Percentiles rank a stretch among this genome's conserved stretches.
These are phyloP conservation scores for Coccomyxa sp. DNA, from an alignment of 139 green algal species.

Conservation along the genomic window DNA sequence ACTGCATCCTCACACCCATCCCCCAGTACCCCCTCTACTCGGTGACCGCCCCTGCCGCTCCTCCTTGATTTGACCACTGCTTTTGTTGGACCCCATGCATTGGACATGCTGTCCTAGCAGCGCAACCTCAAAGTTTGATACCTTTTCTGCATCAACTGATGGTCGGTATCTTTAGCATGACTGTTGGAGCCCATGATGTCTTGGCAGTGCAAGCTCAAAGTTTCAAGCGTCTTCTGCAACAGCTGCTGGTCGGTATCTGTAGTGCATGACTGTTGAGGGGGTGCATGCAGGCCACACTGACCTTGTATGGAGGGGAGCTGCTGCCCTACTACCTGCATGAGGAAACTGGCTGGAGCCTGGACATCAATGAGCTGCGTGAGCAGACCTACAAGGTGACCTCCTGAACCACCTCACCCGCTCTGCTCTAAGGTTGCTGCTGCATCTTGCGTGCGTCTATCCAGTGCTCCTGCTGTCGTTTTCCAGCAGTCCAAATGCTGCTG, in stretches of 20 bases:
- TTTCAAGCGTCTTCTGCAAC: too few relatives aligned
- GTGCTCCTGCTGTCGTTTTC: too few relatives aligned
- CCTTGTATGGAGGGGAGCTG: conserved; percentile 72
- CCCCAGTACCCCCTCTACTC: conserved; percentile 82
- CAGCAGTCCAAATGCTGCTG: too few relatives aligned
- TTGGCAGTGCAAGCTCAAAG: too few relatives aligned
- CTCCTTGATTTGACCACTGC: not conserved
- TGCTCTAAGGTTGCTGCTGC: not conserved
- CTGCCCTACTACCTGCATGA: conserved; percentile 90
- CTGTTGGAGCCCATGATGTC: too few relatives aligned
- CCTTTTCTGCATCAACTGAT: too few relatives aligned
- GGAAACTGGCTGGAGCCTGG: conserved; percentile 65
- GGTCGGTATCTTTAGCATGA: not conserved
- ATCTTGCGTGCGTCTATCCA: not conserved
- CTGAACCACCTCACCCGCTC: not conserved
- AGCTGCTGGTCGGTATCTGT: not conserved
- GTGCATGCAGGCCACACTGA: not conserved
- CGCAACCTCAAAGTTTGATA: too few relatives aligned
- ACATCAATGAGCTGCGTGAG: conserved; percentile 51
- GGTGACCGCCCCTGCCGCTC: conserved; percentile 19
- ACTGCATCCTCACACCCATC: conserved; percentile 80
- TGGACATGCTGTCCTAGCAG: not conserved
- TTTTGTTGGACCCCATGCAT: not conserved
- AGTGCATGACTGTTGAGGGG: not conserved
- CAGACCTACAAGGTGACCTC: conserved; percentile 24